phyloP scores from a whole-genome alignment of 2,329 filamentous ascomycete genomes.

The Diatrype stigma region DNA sequence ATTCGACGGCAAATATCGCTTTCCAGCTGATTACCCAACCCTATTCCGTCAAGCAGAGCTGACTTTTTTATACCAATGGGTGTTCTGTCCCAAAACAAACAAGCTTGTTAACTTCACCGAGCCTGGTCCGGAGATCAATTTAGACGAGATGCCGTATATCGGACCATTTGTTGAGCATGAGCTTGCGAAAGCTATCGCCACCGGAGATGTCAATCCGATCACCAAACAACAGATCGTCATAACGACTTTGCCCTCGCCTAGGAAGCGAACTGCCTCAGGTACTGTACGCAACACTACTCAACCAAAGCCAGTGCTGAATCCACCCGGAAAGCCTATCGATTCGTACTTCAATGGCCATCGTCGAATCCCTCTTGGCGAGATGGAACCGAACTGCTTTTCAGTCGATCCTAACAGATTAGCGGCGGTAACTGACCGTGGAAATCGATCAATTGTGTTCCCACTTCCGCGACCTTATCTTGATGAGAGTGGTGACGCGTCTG shows the following conservation, averaged over 20 bases:
- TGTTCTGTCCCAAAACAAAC: slow-evolving; percentile 74
- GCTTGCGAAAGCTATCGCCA: slow-evolving; percentile 69
- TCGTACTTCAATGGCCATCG: slow-evolving; percentile 48
- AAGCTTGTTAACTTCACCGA: slow-evolving; percentile 72
- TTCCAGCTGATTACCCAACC: slow-evolving; percentile 77
- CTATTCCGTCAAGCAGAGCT: slow-evolving; percentile 82
- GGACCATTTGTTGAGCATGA: slow-evolving; percentile 67
- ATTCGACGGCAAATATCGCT: slow-evolving; percentile 79
- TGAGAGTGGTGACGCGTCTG: slow-evolving; percentile 17
- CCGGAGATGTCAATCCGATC: slow-evolving; percentile 82
- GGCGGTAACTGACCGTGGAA: slow-evolving; percentile 44
- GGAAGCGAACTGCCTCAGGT: slow-evolving; percentile 32
- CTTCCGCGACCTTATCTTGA: slow-evolving; percentile 55
- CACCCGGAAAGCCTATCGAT: slow-evolving; percentile 46
- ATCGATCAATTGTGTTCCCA: slow-evolving; percentile 53
- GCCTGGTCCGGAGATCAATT: slow-evolving; percentile 57
- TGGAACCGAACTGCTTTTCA: slow-evolving; percentile 58
- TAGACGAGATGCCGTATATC: slow-evolving; percentile 75
- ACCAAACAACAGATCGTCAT: slow-evolving; percentile 66
- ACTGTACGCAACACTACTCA: slow-evolving; percentile 11
- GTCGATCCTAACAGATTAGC: slow-evolving; percentile 46
- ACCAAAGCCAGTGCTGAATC: slow-evolving; percentile 20
- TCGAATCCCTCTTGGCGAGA: slow-evolving; percentile 56
- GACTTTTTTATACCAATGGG: slow-evolving; percentile 91
- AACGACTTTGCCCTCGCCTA: slow-evolving; percentile 35